Conservation (phyloP, 805 yeast species). For the Saccharomyces mikatae region DNA sequence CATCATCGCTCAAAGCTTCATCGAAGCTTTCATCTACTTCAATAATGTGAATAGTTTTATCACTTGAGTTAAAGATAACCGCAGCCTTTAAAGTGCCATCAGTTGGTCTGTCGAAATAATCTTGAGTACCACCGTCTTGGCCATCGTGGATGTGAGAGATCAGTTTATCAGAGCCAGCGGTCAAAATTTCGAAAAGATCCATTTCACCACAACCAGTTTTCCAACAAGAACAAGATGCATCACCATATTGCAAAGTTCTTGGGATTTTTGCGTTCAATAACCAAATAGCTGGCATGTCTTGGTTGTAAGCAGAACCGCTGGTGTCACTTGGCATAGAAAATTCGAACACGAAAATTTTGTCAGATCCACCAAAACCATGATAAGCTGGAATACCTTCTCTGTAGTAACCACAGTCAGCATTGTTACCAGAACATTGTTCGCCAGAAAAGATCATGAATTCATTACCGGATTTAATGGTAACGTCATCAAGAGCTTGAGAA, state of each 20-base stretch:
- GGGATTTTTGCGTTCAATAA: slow-evolving; percentile 91
- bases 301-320: slow-evolving; percentile 43
- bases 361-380: slow-evolving; percentile 83
- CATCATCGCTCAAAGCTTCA: slow-evolving; percentile 43
- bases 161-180: slow-evolving; percentile 65
- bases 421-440: slow-evolving; percentile 43
- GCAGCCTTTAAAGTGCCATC: slow-evolving; percentile 78
- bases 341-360: slow-evolving; percentile 86
- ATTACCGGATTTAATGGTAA: slow-evolving; percentile 57
- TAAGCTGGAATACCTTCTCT: slow-evolving; percentile 83
- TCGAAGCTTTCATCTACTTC: slow-evolving; percentile 53
- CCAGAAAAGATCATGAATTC: slow-evolving; percentile 83
- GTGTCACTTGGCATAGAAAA: slow-evolving; percentile 82
- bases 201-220: slow-evolving; percentile 94
- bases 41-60: slow-evolving; percentile 45
- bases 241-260: slow-evolving; percentile 92
- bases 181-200: slow-evolving; percentile 84
- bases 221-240: slow-evolving; percentile 88
- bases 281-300: slow-evolving; percentile 98
- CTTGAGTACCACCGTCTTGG: slow-evolving; percentile 77
- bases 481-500: slow-evolving; percentile 61
- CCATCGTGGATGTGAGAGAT: slow-evolving; percentile 78
- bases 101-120: slow-evolving; percentile 84
- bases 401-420: slow-evolving; percentile 70
- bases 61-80: slow-evolving; percentile 57